Base-by-base conservation (phyloP, 495 filamentous ascomycete genomes). In the Cetradonia linearis region DNA sequence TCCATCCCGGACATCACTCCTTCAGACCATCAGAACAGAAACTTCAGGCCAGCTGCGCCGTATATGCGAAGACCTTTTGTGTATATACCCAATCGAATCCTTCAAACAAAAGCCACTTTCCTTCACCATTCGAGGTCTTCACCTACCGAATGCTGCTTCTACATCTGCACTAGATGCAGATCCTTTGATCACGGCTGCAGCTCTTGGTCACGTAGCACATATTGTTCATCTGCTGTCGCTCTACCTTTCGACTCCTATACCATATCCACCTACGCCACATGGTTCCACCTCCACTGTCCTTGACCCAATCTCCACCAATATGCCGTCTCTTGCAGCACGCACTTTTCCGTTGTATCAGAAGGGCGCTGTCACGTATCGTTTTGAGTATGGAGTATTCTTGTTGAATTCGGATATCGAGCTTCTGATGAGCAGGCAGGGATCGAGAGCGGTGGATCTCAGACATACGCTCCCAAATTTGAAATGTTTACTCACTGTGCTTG, bases 381-480 rank as follows among this genome's bases (percentile, higher is more conserved):
- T 96, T 68, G 92, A 96, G 63, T 98, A 97, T 73, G 93, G 78
- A 6, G 90, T 96, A 63, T 98, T 97, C 64, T 72, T 97, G 13
- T 76, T 98, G 5, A 96, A 97, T 72, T 92, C 96, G 67, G 78
- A 96, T 66, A 88, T 98, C 49, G 92, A 98, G 72, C 78, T 87
- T 44, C 76, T 98, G 33, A 87, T 90, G 62, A 81, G 77, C 59
- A 76, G 80, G n/a, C 81, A 86, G 59, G 87, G 86, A 0, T 69
- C 96, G 3, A 81, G 83, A 48, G 81, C 90, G 11, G 77, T 95
- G 42, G 93, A 98, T 70, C 86, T 95, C 16, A 78, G 93, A 0
- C 88, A 95, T 61, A 97, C 92, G 3, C 75, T 96, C 18, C 88
- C 90, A 40, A 98, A 98, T 66, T 72, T 97, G 23, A 95, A 95